A percentile compares a stretch with the other conserved stretches of the same genome.
phyloP scores from a whole-genome alignment of 176 grass and related monocot genomes.

The Zizania latifolia region DNA sequence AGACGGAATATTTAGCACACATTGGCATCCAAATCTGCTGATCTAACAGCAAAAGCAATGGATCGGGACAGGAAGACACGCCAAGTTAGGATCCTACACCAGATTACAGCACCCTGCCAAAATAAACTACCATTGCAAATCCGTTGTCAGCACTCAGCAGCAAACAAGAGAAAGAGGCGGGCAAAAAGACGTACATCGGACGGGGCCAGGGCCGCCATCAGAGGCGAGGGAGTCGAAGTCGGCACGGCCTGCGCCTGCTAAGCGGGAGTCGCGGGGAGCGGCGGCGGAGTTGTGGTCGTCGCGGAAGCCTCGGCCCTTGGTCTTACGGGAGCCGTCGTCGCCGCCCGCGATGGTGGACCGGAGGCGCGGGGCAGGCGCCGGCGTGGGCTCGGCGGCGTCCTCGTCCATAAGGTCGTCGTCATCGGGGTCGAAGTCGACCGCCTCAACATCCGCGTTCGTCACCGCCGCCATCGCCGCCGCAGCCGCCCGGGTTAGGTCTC shows the following conservation, averaged over 20 bases:
- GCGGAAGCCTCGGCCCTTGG: constrained; percentile 62
- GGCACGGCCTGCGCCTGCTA: constrained; percentile 26
- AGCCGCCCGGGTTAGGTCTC: too few relatives aligned
- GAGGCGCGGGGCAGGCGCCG: constrained; percentile 28
- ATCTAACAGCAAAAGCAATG: too few relatives aligned
- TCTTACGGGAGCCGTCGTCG: constrained; percentile 29
- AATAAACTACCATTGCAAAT: too few relatives aligned
- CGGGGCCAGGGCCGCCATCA: constrained; percentile 56
- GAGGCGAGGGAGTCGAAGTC: constrained; percentile 57
- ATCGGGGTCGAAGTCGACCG: constrained; percentile 61
- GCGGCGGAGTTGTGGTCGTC: constrained; percentile 35
- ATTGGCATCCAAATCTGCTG: too few relatives aligned
- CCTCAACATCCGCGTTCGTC: constrained; percentile 48
- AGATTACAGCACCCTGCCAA: too few relatives aligned
- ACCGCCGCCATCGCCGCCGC: constrained; percentile 24
- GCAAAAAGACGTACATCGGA: constrained; percentile 48
- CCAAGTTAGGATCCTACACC: too few relatives aligned
- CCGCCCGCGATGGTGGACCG: constrained; percentile 47
- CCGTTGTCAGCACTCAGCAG: too few relatives aligned
- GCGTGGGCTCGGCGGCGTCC: constrained; percentile 30
- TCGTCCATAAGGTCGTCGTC: constrained; percentile 74
- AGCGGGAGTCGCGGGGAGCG: constrained; percentile 38
- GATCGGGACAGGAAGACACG: too few relatives aligned
- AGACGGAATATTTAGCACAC: neutral
- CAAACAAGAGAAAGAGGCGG: neutral